These are phyloP conservation scores for Cyclospora cayetanensis DNA, from an alignment of 169 alveolate species.

Conservation along the genomic window DNA sequence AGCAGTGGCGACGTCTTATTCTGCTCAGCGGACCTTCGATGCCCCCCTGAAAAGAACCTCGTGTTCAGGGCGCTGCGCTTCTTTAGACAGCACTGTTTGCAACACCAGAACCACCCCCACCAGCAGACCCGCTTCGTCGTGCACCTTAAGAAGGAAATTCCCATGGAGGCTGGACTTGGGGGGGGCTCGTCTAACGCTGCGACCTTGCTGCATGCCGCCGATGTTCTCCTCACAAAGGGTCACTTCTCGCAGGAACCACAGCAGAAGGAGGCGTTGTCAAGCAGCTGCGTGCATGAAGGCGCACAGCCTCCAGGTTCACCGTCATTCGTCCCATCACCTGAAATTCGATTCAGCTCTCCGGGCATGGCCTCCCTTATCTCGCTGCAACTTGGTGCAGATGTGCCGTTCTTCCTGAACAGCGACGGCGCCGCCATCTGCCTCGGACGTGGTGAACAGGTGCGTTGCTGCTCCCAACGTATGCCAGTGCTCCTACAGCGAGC, in stretches of 20 bases:
- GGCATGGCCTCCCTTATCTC: neutral
- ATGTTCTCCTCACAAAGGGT: neutral
- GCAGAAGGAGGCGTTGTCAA: neutral
- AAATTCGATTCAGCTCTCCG: neutral
- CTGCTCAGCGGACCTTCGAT: neutral
- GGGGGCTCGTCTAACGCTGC: constrained; percentile 68
- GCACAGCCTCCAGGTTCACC: neutral
- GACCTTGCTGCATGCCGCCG: constrained; percentile 49
- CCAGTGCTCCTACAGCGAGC: neutral
- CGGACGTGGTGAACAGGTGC: constrained; percentile 51
- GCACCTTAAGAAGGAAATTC: constrained; percentile 11
- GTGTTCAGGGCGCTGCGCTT: constrained; percentile 45
- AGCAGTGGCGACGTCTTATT: constrained; percentile 16
- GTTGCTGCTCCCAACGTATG: neutral
- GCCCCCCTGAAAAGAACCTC: constrained; percentile 30
- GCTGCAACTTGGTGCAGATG: constrained; percentile 40
- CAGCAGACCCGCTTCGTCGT: neutral
- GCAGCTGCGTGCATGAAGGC: neutral
- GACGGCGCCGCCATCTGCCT: constrained; percentile 58
- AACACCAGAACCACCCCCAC: neutral
- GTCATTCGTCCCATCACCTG: neutral
- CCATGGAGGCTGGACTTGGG: constrained; percentile 67
- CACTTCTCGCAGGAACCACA: neutral
- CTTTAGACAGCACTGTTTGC: neutral
- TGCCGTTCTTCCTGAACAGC: constrained; percentile 48